phyloP scores from a whole-genome alignment of 2,329 filamentous ascomycete species.

The Fusarium albosuccineum region DNA sequence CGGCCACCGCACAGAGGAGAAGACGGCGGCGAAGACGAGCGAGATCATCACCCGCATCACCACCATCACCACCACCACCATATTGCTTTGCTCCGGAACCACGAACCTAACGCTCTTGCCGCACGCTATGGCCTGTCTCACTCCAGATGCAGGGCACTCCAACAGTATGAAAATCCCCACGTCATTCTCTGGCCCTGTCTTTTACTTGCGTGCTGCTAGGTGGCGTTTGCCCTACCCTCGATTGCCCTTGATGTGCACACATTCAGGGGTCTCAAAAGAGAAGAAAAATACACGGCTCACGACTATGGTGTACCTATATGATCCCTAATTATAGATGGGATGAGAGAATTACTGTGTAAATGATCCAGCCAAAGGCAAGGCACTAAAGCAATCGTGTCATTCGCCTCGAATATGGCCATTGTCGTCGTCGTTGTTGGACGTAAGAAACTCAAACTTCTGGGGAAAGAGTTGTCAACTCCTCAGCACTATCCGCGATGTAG shows the following conservation, averaged over 20 bases:
- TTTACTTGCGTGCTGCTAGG: constrained; percentile 22
- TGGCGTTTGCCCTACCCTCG: constrained; percentile 37
- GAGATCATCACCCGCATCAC: constrained; percentile 49
- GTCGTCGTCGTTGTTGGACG: constrained; percentile 10
- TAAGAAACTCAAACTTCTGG: constrained; percentile 35
- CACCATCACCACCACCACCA: constrained; percentile 54
- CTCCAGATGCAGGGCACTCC: constrained; percentile 23
- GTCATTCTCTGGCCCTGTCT: constrained; percentile 2
- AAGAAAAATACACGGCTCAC: not conserved
- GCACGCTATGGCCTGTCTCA: constrained; percentile 33
- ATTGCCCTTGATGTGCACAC: constrained; percentile 16
- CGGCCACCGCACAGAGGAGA: constrained; percentile 53
- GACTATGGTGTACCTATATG: not conserved
- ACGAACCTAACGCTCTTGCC: constrained; percentile 5
- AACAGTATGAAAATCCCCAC: not conserved
- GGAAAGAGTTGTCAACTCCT: constrained; percentile 16
- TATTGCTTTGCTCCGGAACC: constrained; percentile 24
- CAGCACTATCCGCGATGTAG: constrained; percentile 17
- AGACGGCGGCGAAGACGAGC: constrained; percentile 55
- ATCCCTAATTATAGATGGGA: constrained; percentile 19
- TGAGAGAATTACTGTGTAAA: constrained; percentile 17
- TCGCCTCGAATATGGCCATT: constrained; percentile 9
- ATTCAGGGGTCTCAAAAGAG: constrained; percentile 5
- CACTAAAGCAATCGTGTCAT: constrained; percentile 16
- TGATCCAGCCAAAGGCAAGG: constrained; percentile 15